Evolutionary conservation across 2,329 filamentous ascomycete genomes (phyloP), one percentile per base, ranked within the genome.

Genomic region (Phyllosticta citribraziliensis): DNA sequence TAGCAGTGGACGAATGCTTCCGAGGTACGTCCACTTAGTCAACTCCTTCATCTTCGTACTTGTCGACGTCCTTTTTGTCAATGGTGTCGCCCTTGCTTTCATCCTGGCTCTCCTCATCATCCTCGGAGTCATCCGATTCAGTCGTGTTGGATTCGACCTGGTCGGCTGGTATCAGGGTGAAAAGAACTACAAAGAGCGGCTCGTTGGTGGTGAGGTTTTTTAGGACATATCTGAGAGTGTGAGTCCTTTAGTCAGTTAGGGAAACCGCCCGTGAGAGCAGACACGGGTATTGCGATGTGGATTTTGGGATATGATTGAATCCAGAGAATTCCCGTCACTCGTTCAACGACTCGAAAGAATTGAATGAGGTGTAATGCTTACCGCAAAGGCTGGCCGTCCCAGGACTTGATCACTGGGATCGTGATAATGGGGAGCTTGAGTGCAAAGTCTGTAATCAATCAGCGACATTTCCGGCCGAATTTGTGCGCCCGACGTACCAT

Each of bases 211-310:
- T 74, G 63, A 84, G 84, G 74, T 97, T 89, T 71, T 92, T 93
- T 70, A 97, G 82, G 62, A 95, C 90, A 75, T 97, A 97, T 82
- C 92, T 92, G 76, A 95, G 83, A 67, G 86, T 82, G 76, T 95
- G 89, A 79, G 89, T 88, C 80, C 88, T 89, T 84, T 82, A 47
- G 47, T 56, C 55, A 62, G 53, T 61, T 54, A 57, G 52, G 30
- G 14, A 35, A 33, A 19, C 24, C 55, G 56, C 33, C 52, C 19
- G 10, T 30, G 47, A 57, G 22, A 8, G 35, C 40, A 58, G 25
- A 62, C 50, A 17, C 12, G 20, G 19, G 9, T 53, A 30, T 25
- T 24, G 56, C 25, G 22, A 20, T 10, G 17, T 47, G 3, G 40
- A n/a, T 8, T 35, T 51, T 10, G 9, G 12, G 4, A 24, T 22